These are phyloP conservation scores for Fusarium sp. DNA, from an alignment of 2,329 filamentous ascomycete genomes.

Conservation along the genomic window DNA sequence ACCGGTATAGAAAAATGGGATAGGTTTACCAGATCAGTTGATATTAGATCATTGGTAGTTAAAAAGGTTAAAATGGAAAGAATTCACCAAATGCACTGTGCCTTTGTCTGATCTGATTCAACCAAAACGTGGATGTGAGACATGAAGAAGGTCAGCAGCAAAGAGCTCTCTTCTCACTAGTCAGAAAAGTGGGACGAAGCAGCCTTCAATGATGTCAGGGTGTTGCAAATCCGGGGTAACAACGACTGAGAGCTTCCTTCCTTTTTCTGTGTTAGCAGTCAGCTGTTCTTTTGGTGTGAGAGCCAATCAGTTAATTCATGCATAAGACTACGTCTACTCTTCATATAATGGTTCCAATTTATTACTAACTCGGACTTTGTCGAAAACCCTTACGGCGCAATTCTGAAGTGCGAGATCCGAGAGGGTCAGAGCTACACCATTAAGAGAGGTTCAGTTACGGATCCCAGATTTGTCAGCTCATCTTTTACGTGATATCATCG, in stretches of 20 bases:
- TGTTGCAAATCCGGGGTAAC: conserved; percentile 39
- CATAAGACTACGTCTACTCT: conserved; percentile 5
- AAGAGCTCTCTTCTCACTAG: conserved; percentile 6
- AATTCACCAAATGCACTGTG: background rate
- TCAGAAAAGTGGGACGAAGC: conserved; percentile 15
- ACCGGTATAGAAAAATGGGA: conserved; percentile 15
- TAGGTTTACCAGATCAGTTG: conserved; percentile 7
- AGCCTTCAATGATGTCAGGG: conserved; percentile 32
- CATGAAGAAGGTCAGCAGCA: conserved; percentile 2
- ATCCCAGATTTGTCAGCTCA: conserved; percentile 28
- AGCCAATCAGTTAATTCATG: background rate
- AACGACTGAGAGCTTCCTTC: background rate
- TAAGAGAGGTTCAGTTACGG: background rate
- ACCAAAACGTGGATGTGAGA: background rate
- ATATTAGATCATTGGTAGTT: conserved; percentile 16
- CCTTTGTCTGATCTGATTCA: conserved; percentile 9
- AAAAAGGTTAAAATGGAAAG: conserved; percentile 8
- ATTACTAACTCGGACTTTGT: background rate
- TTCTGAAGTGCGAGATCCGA: conserved; percentile 10
- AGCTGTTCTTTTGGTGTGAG: background rate
- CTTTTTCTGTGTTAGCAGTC: background rate
- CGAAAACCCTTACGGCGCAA: background rate
- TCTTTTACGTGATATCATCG: conserved; percentile 15
- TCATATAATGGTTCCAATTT: conserved; percentile 9
- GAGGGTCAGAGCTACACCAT: background rate